Conservation (phyloP, 2,329 filamentous ascomycete genomes). For the Calonectria crousiana region DNA sequence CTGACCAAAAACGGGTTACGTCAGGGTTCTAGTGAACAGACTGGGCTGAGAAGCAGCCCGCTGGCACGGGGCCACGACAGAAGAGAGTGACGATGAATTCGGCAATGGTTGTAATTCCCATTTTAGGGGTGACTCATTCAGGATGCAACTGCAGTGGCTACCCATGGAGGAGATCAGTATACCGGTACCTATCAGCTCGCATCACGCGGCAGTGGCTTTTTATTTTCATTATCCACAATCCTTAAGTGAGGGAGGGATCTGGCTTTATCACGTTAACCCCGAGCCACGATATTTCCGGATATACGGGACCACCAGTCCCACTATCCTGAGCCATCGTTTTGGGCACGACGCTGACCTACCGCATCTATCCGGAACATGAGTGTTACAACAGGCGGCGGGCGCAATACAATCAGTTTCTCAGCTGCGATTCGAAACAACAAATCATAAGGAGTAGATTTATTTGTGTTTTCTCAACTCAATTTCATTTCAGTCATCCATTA, state of each 20-base stretch:
- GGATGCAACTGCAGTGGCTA: background rate
- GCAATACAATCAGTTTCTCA: background rate
- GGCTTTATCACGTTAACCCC: background rate
- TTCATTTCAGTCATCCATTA: background rate
- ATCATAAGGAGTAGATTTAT: background rate
- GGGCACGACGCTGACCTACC: background rate
- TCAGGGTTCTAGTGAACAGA: background rate
- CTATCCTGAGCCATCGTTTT: background rate
- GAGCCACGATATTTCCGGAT: conserved; percentile 14
- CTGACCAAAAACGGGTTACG: background rate
- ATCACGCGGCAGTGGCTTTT: background rate
- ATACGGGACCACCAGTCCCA: background rate
- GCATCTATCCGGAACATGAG: background rate
- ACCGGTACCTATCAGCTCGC: conserved; percentile 2
- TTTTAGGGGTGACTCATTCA: background rate
- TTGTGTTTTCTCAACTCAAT: background rate
- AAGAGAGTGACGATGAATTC: background rate
- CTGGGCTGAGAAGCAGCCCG: background rate
- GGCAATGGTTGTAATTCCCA: background rate
- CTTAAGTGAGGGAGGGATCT: background rate
- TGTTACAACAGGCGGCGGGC: too few relatives aligned
- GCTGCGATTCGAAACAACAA: background rate
- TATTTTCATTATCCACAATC: background rate
- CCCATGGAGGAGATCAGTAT: background rate
- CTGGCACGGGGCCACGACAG: background rate